These are phyloP conservation scores for Saturnispora saitoi DNA, from an alignment of 805 yeast genomes.

Conservation along the genomic window DNA sequence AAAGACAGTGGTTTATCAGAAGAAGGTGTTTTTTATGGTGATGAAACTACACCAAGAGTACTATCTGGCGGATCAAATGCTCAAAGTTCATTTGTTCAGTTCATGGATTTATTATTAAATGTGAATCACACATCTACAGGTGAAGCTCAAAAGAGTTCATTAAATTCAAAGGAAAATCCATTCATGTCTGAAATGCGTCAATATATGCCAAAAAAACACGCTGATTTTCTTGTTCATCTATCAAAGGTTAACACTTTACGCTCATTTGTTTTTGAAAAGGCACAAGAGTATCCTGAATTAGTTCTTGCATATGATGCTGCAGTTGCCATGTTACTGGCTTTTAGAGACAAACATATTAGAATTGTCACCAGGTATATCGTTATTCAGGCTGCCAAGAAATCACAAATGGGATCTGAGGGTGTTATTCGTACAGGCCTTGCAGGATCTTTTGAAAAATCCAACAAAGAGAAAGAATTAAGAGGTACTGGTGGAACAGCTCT, in stretches of 20 bases:
- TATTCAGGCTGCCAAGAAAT: constrained; percentile 58
- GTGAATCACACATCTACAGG: constrained; percentile 80
- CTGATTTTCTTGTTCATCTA: constrained; percentile 59
- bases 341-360: constrained; percentile 90
- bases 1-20: constrained; percentile 62
- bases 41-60: constrained; percentile 43
- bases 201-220: constrained; percentile 87
- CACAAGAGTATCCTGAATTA: constrained; percentile 43
- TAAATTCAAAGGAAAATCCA: constrained; percentile 24
- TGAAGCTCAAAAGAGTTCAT: constrained; percentile 3
- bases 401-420: constrained; percentile 39
- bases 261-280: constrained; percentile 45
- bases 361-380: constrained; percentile 83
- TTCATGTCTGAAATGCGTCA: constrained; percentile 77
- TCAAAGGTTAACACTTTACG: constrained; percentile 51
- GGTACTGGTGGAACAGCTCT: constrained; percentile 96
- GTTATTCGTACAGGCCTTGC: constrained; percentile 54
- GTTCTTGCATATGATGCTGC: constrained; percentile 78
- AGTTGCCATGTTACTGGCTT: constrained; percentile 76
- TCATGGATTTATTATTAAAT: constrained; percentile 66
- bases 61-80: constrained; percentile 93
- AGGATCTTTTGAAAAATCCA: constrained; percentile 30
- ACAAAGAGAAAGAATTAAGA: constrained; percentile 41
- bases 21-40: constrained; percentile 71
- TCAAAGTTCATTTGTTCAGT: constrained; percentile 83